Conservation (phyloP, 2,329 filamentous ascomycete species). For the Dothideomycetes sp. region DNA sequence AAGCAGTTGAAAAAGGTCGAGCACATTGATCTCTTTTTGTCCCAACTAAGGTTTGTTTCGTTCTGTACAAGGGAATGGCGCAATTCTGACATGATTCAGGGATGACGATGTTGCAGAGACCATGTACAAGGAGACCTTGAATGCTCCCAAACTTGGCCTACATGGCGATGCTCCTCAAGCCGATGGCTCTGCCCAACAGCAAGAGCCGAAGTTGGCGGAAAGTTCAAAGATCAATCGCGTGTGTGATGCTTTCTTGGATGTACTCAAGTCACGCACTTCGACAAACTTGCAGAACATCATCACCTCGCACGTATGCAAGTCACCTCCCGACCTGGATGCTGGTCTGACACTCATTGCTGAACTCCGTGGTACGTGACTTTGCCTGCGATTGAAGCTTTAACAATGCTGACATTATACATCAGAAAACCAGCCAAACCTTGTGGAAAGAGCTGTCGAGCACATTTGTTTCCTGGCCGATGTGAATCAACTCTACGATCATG, state of each 20-base stretch:
- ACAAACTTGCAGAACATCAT: slow-evolving; percentile 80
- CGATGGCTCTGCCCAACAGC: slow-evolving; percentile 8
- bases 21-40: slow-evolving; percentile 83
- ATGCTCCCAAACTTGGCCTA: slow-evolving; percentile 23
- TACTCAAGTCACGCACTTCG: slow-evolving; percentile 50
- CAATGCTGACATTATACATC: no score
- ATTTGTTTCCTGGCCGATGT: slow-evolving; percentile 96
- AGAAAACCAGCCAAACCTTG: slow-evolving; percentile 56
- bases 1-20: slow-evolving; percentile 73
- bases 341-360: slow-evolving; percentile 70
- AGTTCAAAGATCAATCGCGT: slow-evolving; percentile 70
- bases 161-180: slow-evolving; percentile 6
- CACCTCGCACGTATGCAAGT: slow-evolving; percentile 89
- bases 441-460: slow-evolving; percentile 85
- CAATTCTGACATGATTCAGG: slow-evolving; percentile 23
- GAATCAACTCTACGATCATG: slow-evolving; percentile 81
- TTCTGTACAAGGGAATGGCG: not conserved
- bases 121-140: slow-evolving; percentile 82
- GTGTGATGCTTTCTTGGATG: slow-evolving; percentile 70
- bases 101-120: slow-evolving; percentile 89
- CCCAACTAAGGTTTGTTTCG: slow-evolving; percentile 59
- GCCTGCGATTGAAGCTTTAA: slow-evolving; percentile 15
- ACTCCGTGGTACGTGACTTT: slow-evolving; percentile 38
- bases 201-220: not conserved
- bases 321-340: slow-evolving; percentile 77